Base-by-base conservation (phyloP, 768 basidiomycete species). In the Hirschioporus abietinus region DNA sequence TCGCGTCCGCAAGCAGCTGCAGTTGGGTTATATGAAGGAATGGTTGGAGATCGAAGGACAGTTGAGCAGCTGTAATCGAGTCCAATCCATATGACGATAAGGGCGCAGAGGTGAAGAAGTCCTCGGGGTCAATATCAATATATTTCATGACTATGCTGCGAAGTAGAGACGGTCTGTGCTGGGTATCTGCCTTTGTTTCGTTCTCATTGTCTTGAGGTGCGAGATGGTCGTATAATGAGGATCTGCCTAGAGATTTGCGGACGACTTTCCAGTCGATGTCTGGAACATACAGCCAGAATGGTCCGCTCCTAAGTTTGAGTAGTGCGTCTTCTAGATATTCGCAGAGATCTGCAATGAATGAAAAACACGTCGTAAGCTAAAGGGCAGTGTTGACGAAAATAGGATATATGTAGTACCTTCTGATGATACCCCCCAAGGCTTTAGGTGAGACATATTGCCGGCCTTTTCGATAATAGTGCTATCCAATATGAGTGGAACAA, bases 401-500 rank as follows among this genome's bases (percentile, higher is more conserved):
- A n/a, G 68, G 67, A n/a, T 71, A 69, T n/a, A 30, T 3, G 4
- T 30, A 23, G 60, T 58, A 67, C 70, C 66, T n/a, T 73, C 66
- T 27, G 65, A 61, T 18, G 70, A 69, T 35, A 71, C 68, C 12
- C 68, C 67, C 70, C 68, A 69, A 24, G 69, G 66, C 52, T 66
- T 60, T 20, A 59, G 63, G 42, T 67, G 65, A 27, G 64, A 65
- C 25, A 59, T 62, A 36, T 23, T 58, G 30, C 57, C 68, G 24
- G 60, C 34, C 25, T 65, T 36, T 63, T 36, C 63, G 60, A 65
- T 36, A 59, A 64, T 65, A 36, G 67, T 68, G 66, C 72, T 71
- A 57, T 77, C 78, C 18, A 71, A 52, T 27, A 80, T 74, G 7
- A 70, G 73, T 7, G 79, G 79, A 7, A 73, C 69, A 26, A 77